Evolutionary conservation across 495 filamentous ascomycete genomes (phyloP).

Genomic region (Poronia punctata): DNA sequence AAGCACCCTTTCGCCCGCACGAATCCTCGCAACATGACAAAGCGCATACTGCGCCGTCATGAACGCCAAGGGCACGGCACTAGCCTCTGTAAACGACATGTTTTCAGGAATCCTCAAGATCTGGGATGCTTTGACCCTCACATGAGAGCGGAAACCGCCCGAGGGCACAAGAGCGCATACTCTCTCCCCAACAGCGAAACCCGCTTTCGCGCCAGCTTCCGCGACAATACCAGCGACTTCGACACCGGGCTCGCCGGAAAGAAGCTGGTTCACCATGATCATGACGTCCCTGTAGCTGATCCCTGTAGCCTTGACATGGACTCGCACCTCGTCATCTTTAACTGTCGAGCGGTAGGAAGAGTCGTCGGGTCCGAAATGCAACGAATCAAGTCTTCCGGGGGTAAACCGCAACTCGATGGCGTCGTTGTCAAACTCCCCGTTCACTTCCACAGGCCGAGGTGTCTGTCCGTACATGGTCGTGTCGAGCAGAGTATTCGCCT

Average conservation of each 20-base stretch:
- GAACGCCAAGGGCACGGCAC: conserved; percentile 24
- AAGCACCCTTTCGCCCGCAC: conserved; percentile 32
- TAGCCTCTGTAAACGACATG: conserved; percentile 38
- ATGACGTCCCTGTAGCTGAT: conserved; percentile 44
- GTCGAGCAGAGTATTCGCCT: conserved; percentile 1
- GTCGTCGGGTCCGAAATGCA: conserved; percentile 40
- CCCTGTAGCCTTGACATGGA: conserved; percentile 41
- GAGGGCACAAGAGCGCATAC: conserved; percentile 42
- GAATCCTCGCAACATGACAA: conserved; percentile 20
- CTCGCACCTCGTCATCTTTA: conserved; percentile 24
- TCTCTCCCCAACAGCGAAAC: conserved; percentile 38
- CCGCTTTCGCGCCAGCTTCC: conserved; percentile 37
- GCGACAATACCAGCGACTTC: conserved; percentile 29
- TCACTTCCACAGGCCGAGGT: background rate
- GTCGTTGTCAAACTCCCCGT: background rate
- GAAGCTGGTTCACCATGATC: conserved; percentile 40
- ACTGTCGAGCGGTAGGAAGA: conserved; percentile 20
- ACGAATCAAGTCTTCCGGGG: conserved; percentile 38
- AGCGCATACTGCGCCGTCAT: conserved; percentile 22
- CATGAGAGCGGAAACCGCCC: conserved; percentile 30
- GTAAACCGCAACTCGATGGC: conserved; percentile 4
- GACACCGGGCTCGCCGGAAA: no score
- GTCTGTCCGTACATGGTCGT: background rate
- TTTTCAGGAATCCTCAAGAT: conserved; percentile 23
- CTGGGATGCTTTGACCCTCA: conserved; percentile 20